Evolutionary conservation across 306 rosid species (phyloP).

Genomic region (Glycyrrhiza uralensis): DNA sequence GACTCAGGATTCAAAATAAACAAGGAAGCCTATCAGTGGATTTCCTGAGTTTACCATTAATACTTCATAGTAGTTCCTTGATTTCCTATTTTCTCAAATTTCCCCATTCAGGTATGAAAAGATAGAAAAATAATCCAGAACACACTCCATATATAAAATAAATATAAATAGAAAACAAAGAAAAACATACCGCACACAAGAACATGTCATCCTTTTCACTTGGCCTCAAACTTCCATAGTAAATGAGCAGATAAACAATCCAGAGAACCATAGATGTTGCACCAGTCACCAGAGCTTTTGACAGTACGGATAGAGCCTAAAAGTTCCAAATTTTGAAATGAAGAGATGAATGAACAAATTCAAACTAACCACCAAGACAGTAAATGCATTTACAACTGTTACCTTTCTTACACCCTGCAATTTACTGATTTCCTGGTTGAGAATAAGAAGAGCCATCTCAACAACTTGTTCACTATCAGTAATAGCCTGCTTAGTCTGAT

Average conservation of each 20-base stretch:
- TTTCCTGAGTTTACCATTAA: constrained; percentile 25
- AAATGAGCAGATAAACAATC: constrained; percentile 76
- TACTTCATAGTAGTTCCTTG: neutral
- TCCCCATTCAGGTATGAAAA: neutral
- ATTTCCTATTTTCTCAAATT: constrained; percentile 1
- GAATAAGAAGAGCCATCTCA: constrained; percentile 73
- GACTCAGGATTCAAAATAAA: constrained; percentile 10
- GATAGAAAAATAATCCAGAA: constrained; percentile 17
- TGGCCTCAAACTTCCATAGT: constrained; percentile 59
- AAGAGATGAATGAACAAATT: constrained; percentile 10
- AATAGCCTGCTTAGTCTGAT: constrained; percentile 56
- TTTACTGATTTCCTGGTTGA: constrained; percentile 69
- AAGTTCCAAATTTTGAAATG: constrained; percentile 31
- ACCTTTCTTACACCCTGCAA: constrained; percentile 79
- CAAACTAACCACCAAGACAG: constrained; percentile 6
- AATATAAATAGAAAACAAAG: constrained; percentile 32
- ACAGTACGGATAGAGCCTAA: constrained; percentile 78
- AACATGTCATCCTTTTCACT: constrained; percentile 86
- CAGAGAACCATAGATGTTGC: constrained; percentile 64
- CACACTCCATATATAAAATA: constrained; percentile 17
- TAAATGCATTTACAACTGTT: constrained; percentile 14
- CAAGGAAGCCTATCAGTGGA: neutral
- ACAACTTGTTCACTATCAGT: constrained; percentile 71
- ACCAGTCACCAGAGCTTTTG: constrained; percentile 77
- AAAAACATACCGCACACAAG: constrained; percentile 78